Percentiles rank a stretch among this genome's conserved stretches.
These are phyloP conservation scores for Camellia oleifera DNA, from an alignment of 179 eudicot species.

Conservation along the genomic window DNA sequence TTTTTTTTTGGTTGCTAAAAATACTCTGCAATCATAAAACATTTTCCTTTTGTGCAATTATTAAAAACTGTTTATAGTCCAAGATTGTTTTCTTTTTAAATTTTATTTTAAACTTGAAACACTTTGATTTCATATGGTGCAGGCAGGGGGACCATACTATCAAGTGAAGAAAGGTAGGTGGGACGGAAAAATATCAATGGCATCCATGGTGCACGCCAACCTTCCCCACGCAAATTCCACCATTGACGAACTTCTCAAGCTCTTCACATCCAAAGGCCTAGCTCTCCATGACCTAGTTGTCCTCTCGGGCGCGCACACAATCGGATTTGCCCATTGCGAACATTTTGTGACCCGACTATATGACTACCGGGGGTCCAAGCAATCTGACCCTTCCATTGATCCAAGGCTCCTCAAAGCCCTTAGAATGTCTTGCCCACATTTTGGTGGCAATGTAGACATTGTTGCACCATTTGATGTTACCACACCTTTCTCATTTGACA, in stretches of 20 bases:
- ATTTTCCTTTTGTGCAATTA: no score
- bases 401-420: conserved; percentile 67
- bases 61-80: no score
- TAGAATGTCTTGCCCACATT: conserved; percentile 69
- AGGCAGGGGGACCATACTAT: conserved; percentile 92
- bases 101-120: neutral
- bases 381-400: conserved; percentile 53
- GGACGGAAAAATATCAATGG: conserved; percentile 76
- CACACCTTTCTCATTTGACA: conserved; percentile 77
- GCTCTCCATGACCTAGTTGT: conserved; percentile 57
- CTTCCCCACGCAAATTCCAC: conserved; percentile 73
- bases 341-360: conserved; percentile 61
- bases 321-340: conserved; percentile 78
- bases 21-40: no score
- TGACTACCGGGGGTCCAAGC: conserved; percentile 44
- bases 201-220: conserved; percentile 48
- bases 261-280: conserved; percentile 74
- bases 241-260: conserved; percentile 49
- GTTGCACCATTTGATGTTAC: conserved; percentile 91
- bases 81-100: no score
- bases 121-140: conserved; percentile 7
- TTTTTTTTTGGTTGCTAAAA: no score
- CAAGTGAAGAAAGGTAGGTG: conserved; percentile 83
- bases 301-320: conserved; percentile 91
- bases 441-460: conserved; percentile 64